Base-by-base conservation (phyloP, 345 rosid species). In the Barbarea vulgaris region DNA sequence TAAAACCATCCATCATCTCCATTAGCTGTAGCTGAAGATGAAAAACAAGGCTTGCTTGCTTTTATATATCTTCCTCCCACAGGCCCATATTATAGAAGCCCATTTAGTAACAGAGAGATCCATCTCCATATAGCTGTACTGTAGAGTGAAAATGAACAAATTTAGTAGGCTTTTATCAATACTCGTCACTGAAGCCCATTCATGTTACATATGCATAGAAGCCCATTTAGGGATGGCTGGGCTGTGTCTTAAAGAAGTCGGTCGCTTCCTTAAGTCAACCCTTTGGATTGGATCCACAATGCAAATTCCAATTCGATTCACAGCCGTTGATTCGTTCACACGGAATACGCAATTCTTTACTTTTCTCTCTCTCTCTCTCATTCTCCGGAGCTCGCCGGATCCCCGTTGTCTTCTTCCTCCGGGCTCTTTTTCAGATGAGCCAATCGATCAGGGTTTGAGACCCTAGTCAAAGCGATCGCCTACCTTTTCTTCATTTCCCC, bases 351-450 rank as follows among this genome's bases (percentile, higher is more conserved):
- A 17, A 46, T 46, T 46, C 53, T 1, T 18, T 18, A 3, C 5
- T 19, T 7, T 9, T 21, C 12, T 9, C 54, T 19, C 34, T 33
- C 55, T 53, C 46, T 64, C 64, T 72, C 63, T 36, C 76, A 61
- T 47, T 11, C 19, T n/a, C 60, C 68, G 61, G 63, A 60, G 69
- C 79, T 76, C 64, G 69, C 70, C 79, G 74, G 79, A 61, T 69
- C 74, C 53, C 65, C 70, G 58, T 52, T 24, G 53, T 39, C 47
- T 37, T 68, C 55, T 67, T 51, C 61, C n/a, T 57, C 63, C 36
- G 41, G 58, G 25, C 11, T 57, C 62, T 33, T 27, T 28, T 3
- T 7, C 55, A 5, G 39, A 74, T 34, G 60, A 63, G 53, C 14
- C 63, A 54, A 31, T 48, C 74, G 22, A 58, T 58, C 36, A 55